These are phyloP conservation scores for Logfia minima DNA, from an alignment of 129 eudicot genomes.

Conservation along the genomic window DNA sequence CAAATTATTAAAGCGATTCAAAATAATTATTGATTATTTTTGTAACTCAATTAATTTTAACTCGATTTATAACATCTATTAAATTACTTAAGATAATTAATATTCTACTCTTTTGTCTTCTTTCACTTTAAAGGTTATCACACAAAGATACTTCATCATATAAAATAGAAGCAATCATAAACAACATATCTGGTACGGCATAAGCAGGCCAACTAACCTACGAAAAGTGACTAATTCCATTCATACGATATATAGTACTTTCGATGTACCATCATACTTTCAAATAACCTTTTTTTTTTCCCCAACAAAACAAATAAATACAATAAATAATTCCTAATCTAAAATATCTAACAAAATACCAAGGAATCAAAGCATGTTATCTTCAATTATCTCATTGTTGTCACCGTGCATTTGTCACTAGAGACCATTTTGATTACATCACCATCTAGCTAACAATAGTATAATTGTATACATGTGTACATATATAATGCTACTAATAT, in stretches of 20 bases:
- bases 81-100: no score
- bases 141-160: background rate
- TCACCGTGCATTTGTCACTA: constrained; percentile 13
- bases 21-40: no score
- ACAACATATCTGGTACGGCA: constrained; percentile 33
- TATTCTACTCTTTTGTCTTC: no score
- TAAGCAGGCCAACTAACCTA: background rate
- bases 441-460: background rate
- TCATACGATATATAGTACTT: constrained; percentile 29
- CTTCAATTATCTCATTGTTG: constrained; percentile 6
- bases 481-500: constrained; percentile 1
- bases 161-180: constrained; percentile 14
- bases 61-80: no score
- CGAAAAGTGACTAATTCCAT: background rate
- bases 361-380: constrained; percentile 16
- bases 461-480: background rate
- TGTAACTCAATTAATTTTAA: no score
- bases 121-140: no score
- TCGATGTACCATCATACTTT: constrained; percentile 29
- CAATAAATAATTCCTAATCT: background rate
- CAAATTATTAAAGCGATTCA: no score
- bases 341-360: constrained; percentile 13
- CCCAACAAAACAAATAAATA: constrained; percentile 20
- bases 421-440: constrained; percentile 11
- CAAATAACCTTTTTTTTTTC: background rate